Percentiles rank a stretch among this genome's conserved stretches.
These are phyloP conservation scores for Candida piceae DNA, from an alignment of 805 yeast genomes.

Conservation along the genomic window DNA sequence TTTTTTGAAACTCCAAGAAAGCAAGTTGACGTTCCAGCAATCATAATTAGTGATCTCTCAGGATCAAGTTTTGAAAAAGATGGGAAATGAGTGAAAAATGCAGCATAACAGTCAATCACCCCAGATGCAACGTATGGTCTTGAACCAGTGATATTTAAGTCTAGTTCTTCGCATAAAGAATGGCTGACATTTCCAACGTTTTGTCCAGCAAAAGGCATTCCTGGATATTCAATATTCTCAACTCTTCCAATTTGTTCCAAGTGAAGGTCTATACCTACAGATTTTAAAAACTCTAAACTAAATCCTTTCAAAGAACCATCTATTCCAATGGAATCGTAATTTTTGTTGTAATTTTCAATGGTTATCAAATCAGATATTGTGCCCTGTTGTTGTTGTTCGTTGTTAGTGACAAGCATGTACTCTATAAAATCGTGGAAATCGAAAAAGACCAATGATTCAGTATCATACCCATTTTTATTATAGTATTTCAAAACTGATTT, in stretches of 20 bases:
- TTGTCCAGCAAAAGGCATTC: constrained; percentile 30
- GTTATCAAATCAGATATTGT: too few relatives aligned
- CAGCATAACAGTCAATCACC: constrained; percentile 56
- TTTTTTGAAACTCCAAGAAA: constrained; percentile 32
- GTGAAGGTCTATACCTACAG: constrained; percentile 8
- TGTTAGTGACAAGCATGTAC: constrained; percentile 20
- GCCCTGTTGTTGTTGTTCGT: constrained; percentile 1
- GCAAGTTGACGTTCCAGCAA: constrained; percentile 64
- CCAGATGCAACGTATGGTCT: constrained; percentile 38
- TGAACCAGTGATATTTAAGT: constrained; percentile 4
- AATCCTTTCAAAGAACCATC: constrained; percentile 61
- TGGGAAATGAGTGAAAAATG: constrained; percentile 37
- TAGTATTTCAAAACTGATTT: constrained; percentile 29
- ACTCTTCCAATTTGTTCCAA: constrained; percentile 28
- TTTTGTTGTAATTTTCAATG: background rate
- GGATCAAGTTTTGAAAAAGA: constrained; percentile 1
- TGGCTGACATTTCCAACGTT: constrained; percentile 19
- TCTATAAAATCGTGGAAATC: constrained; percentile 48
- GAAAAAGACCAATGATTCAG: constrained; percentile 33
- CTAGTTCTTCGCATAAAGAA: constrained; percentile 3
- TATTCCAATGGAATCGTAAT: constrained; percentile 31
- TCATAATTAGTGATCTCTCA: constrained; percentile 36
- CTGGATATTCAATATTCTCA: constrained; percentile 22
- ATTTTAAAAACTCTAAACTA: constrained; percentile 11
- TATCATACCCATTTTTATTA: constrained; percentile 15